Percentiles rank a stretch among this genome's conserved stretches.
Conservation (phyloP, 2,329 filamentous ascomycete genomes). For the Triangularia verruculosa region DNA sequence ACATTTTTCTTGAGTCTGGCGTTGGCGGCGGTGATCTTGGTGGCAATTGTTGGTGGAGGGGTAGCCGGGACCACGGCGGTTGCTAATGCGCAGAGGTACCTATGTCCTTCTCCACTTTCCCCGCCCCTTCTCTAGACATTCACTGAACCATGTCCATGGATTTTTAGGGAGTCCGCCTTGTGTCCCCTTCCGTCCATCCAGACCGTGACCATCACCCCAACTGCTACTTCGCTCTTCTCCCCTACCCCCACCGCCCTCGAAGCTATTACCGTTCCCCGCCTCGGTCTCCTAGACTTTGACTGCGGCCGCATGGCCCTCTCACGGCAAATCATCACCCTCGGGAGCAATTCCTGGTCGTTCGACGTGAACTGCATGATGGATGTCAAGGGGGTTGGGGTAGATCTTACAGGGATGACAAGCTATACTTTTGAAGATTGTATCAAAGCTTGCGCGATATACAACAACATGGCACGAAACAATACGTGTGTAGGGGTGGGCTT, state of each 20-base stretch:
- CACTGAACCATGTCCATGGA: neutral
- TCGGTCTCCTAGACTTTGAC: slow-evolving; percentile 17
- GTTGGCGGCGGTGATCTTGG: slow-evolving; percentile 8
- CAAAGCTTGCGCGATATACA: slow-evolving; percentile 17
- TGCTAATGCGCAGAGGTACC: slow-evolving; percentile 15
- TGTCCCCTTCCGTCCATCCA: neutral
- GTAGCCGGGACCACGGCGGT: slow-evolving; percentile 15
- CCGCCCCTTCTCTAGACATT: neutral
- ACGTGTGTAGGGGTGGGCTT: slow-evolving; percentile 20
- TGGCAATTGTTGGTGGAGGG: slow-evolving; percentile 15
- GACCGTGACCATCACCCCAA: slow-evolving; percentile 8
- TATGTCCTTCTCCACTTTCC: rapidly evolving
- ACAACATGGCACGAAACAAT: slow-evolving; percentile 17
- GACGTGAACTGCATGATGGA: slow-evolving; percentile 18
- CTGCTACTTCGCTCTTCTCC: neutral
- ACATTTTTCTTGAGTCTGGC: slow-evolving; percentile 10
- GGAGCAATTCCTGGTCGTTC: slow-evolving; percentile 13
- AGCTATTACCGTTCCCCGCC: slow-evolving; percentile 14
- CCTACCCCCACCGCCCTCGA: neutral
- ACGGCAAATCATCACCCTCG: slow-evolving; percentile 15
- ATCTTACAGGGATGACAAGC: slow-evolving; percentile 15
- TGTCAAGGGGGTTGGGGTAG: slow-evolving; percentile 1
- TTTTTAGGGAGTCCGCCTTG: neutral
- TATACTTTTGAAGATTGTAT: slow-evolving; percentile 21
- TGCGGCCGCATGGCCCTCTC: slow-evolving; percentile 14